Conservation (phyloP, 2,329 filamentous ascomycete genomes). For the Penicillium vulpinum region DNA sequence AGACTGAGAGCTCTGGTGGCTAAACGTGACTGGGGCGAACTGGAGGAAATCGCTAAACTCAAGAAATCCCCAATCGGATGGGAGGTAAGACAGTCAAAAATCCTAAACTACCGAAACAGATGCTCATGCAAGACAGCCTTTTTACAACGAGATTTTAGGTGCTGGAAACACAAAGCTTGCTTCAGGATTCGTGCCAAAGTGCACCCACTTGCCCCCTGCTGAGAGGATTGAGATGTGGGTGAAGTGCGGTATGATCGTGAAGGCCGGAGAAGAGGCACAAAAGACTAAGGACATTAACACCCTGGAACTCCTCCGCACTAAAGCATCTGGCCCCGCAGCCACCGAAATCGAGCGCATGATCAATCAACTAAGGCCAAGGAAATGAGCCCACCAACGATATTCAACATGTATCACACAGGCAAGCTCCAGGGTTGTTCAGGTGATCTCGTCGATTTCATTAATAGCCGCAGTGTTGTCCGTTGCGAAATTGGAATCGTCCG, state of each 20-base stretch:
- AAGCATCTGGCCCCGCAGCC: constrained; percentile 67
- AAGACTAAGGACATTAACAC: constrained; percentile 74
- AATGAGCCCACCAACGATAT: constrained; percentile 32
- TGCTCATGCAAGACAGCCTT: constrained; percentile 62
- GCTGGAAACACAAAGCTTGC: constrained; percentile 90
- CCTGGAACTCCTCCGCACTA: constrained; percentile 71
- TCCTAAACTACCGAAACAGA: constrained; percentile 13
- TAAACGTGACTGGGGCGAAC: constrained; percentile 85
- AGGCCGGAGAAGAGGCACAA: constrained; percentile 88
- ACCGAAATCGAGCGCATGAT: constrained; percentile 83
- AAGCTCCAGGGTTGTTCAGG: constrained; percentile 31
- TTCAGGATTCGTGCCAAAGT: constrained; percentile 82
- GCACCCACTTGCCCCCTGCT: constrained; percentile 65
- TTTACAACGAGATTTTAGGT: constrained; percentile 83
- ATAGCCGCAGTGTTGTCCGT: constrained; percentile 29
- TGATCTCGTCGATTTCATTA: constrained; percentile 47
- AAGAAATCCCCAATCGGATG: constrained; percentile 92
- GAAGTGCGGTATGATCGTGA: constrained; percentile 85
- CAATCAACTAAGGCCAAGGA: constrained; percentile 52
- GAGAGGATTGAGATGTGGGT: constrained; percentile 90
- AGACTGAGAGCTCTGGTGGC: constrained; percentile 84
- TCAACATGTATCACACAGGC: constrained; percentile 9
- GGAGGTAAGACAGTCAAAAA: constrained; percentile 64
- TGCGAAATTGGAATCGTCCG: constrained; percentile 17
- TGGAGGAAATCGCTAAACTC: constrained; percentile 75